Evolutionary conservation across 1,139 yeast genomes (phyloP).

Genomic region (Lodderomyces jiufengensis): DNA sequence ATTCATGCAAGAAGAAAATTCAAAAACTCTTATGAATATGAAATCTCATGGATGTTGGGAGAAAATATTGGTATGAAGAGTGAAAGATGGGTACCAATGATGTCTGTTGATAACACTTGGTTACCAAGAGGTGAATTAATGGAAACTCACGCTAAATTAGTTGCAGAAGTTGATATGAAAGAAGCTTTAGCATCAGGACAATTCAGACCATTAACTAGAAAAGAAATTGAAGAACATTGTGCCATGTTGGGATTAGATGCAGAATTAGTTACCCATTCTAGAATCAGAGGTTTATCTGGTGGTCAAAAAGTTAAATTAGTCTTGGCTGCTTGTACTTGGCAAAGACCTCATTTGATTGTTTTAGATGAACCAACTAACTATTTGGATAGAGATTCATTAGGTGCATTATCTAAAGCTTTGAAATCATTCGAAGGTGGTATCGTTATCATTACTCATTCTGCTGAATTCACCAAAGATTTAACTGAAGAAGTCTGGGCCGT

Average conservation of each 20-base stretch:
- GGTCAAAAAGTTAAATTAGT: slow-evolving; percentile 99
- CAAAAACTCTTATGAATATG: slow-evolving; percentile 99
- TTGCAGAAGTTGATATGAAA: slow-evolving; percentile 99
- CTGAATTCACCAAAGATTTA: slow-evolving; percentile 98
- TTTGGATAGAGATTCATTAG: slow-evolving; percentile 98
- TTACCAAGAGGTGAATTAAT: slow-evolving; percentile 99
- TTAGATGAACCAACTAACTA: slow-evolving; percentile 95
- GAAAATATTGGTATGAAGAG: slow-evolving; percentile 98
- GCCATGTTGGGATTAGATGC: slow-evolving; percentile 97
- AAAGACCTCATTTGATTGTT: slow-evolving; percentile 99
- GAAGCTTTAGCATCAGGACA: slow-evolving; percentile 99
- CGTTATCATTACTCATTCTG: slow-evolving; percentile 99
- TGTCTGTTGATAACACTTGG: slow-evolving; percentile 99
- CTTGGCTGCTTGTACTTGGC: slow-evolving; percentile 99
- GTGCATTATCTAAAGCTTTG: slow-evolving; percentile 98
- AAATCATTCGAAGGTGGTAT: slow-evolving; percentile 99
- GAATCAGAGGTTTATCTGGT: slow-evolving; percentile 99
- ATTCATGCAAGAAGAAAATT: slow-evolving; percentile 98
- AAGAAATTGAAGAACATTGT: slow-evolving; percentile 99
- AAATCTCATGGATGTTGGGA: slow-evolving; percentile 94
- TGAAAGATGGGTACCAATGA: slow-evolving; percentile 99
- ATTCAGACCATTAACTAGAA: slow-evolving; percentile 99
- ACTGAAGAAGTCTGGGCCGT: slow-evolving; percentile 99
- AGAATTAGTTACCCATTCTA: slow-evolving; percentile 98
- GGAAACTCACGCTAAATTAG: slow-evolving; percentile 98